Evolutionary conservation across 2,329 filamentous ascomycete species (phyloP), one percentile per base, ranked within the genome.

Genomic region (Corinectria fuckeliana): DNA sequence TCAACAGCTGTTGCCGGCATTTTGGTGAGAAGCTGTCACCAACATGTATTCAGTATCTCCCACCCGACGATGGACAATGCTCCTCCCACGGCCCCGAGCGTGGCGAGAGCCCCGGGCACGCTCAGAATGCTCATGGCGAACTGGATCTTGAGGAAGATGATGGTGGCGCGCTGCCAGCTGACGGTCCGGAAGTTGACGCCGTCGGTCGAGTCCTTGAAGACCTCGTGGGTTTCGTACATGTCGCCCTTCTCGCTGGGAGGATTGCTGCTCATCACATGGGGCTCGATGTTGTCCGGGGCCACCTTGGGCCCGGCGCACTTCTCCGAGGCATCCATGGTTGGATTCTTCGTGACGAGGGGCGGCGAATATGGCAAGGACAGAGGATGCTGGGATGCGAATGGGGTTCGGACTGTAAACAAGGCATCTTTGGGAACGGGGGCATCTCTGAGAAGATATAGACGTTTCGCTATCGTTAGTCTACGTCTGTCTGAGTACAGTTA

Each of bases 131-230:
- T 58, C 58, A 61, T 69, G 45, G 67, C 71, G 18, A 73, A 70
- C 49, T 71, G 68, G 41, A 71, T 66, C 69, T 77, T 77, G 60
- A 75, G 66, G 58, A 80, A 78, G 60, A 80, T 74, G 32, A 79
- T 68, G 13, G 73, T 74, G 13, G 76, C 76, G 48, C 75, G 66
- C 54, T 76, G 71, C 77, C 78, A 80, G 44, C 75, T 76, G 23
- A 73, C 69, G 1, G 68, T 72, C 1, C 71, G 66, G 32, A 72
- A 73, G 8, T 72, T 61, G 21, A 74, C 69, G 9, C 68, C 71
- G 34, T 71, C 70, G 0, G 58, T 55, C 9, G 65, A 66, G 16
- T 64, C 50, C 32, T 61, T 57, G 56, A 73, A 73, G 36, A 73
- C 69, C n/a, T 72, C 70, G 28, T 62, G 63, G 6, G 61, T 39